Conservation (phyloP, 371 early-diverging fungal species). For the Thermomucor indicae-seudaticae region DNA sequence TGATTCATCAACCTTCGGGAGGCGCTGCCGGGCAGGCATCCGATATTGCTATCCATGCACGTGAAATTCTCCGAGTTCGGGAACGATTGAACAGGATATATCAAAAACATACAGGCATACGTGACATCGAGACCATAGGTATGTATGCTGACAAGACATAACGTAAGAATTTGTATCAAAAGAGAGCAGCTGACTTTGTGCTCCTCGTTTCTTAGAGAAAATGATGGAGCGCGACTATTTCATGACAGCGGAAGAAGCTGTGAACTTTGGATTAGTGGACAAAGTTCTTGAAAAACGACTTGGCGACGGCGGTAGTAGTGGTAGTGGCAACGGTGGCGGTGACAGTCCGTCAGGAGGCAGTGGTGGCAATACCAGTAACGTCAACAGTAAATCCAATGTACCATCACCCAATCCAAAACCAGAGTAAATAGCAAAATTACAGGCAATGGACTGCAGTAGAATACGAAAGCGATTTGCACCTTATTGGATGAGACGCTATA, state of each 20-base stretch:
- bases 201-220: slow-evolving; percentile 42
- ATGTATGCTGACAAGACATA: too few relatives aligned
- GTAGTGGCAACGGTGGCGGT: slow-evolving; percentile 3
- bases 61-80: slow-evolving; percentile 91
- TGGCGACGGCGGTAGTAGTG: too few relatives aligned
- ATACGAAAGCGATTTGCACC: too few relatives aligned
- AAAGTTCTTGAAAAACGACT: slow-evolving; percentile 66
- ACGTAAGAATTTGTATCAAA: background rate
- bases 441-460: too few relatives aligned
- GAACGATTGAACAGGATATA: slow-evolving; percentile 86
- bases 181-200: background rate
- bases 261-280: slow-evolving; percentile 92
- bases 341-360: background rate
- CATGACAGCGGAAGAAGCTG: slow-evolving; percentile 90
- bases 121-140: slow-evolving; percentile 81
- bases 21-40: slow-evolving; percentile 96
- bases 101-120: slow-evolving; percentile 79
- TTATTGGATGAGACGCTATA: too few relatives aligned
- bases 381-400: too few relatives aligned
- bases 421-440: background rate
- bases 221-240: slow-evolving; percentile 94
- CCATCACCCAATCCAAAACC: too few relatives aligned
- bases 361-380: too few relatives aligned
- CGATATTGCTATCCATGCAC: slow-evolving; percentile 96
- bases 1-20: slow-evolving; percentile 97